These are phyloP conservation scores for Entomortierella lignicola DNA, from an alignment of 192 early-diverging fungal genomes.

Conservation along the genomic window DNA sequence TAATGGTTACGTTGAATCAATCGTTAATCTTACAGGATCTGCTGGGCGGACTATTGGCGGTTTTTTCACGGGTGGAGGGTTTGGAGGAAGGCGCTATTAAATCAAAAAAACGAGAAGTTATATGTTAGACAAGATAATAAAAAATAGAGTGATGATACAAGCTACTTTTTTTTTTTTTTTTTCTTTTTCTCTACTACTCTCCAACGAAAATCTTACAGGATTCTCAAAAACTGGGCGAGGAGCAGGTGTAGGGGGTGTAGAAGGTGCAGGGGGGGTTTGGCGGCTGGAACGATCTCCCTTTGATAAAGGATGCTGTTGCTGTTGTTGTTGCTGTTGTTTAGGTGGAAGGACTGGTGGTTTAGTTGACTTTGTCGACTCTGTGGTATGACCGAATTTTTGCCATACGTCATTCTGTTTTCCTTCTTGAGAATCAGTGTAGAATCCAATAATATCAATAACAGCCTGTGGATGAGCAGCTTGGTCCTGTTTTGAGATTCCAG, in stretches of 20 bases:
- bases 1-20: too few species aligned
- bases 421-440: constrained; percentile 76
- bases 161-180: too few species aligned
- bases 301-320: neutral
- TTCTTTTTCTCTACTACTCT: too few species aligned
- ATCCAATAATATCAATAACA: constrained; percentile 87
- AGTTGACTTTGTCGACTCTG: constrained; percentile 20
- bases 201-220: constrained; percentile 26
- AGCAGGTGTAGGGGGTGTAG: too few species aligned
- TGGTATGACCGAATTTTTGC: constrained; percentile 56
- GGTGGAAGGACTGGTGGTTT: constrained; percentile 19
- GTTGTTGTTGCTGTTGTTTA: neutral
- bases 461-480: constrained; percentile 95
- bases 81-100: constrained; percentile 36
- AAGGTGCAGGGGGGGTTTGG: constrained; percentile 17
- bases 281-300: constrained; percentile 23
- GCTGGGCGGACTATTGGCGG: constrained; percentile 9
- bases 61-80: constrained; percentile 41
- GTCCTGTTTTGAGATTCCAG: constrained; percentile 95
- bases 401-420: constrained; percentile 59
- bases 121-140: neutral
- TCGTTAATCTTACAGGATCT: constrained; percentile 15
- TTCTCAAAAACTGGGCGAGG: constrained; percentile 50
- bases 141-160: neutral
- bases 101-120: neutral